Base-by-base conservation (phyloP, 108 stramenopile species). In the Conticribra weissflogii region DNA sequence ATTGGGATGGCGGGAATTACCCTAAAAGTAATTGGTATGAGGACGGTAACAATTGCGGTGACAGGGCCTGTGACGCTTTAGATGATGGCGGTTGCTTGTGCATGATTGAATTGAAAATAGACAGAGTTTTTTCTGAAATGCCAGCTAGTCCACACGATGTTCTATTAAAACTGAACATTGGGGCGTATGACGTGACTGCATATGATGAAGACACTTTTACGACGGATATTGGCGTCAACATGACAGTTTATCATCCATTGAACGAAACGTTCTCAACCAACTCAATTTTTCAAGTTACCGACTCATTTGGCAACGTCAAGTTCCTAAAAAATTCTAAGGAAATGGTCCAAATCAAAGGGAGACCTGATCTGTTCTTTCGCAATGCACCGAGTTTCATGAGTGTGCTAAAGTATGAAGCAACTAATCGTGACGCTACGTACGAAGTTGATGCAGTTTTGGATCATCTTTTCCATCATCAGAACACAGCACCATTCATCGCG, bases 401-500 rank as follows among this genome's bases (percentile, higher is more conserved):
- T 66, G 52, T 84, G 9, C 44, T 76, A 3, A 72, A 72, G 21
- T 34, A 74, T 18, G 71, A 81, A 49, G 60, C 79, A 33, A 66
- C 49, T 44, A 12, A 24, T 22, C 45, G 72, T 28, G 83, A 84
- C 46, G 83, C 86, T 16, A 27, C 31, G 22, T 68, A 76, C 58
- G 83, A 87, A 47, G 83, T 82, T 17, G 87, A 74, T 23, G 72
- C 71, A 1, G 60, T 61, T 4, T 51, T 89, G 15, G 85, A 87
- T 61, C 81, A 85, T 60, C 75, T 80, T 51, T 76, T 84, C 44
- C 70, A 72, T 57, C 84, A 86, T 66, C 51, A 63, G 15, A 86
- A 86, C 54, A 76, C 70, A 4, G 81, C 87, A 29, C 81, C 85
- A 2, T 86, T 85, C 81, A 29, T 86, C 27, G 56, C 78, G 28